A percentile compares a stretch with the other conserved stretches of the same genome.
Conservation (phyloP, 1,139 yeast genomes). For the Saccharomycopsis phalli region DNA sequence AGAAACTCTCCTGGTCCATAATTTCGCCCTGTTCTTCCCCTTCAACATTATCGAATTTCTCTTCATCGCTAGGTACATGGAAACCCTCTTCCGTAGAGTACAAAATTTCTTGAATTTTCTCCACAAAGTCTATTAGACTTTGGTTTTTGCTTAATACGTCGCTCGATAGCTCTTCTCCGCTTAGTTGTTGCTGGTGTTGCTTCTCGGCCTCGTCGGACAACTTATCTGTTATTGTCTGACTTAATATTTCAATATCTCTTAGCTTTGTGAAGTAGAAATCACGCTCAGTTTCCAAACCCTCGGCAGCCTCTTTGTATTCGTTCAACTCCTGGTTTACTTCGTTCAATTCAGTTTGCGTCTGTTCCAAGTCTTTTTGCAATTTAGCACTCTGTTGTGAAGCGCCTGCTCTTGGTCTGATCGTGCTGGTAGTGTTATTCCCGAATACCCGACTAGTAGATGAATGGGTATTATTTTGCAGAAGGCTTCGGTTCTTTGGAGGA, state of each 20-base stretch:
- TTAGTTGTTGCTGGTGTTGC: slow-evolving; percentile 21
- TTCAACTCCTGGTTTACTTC: slow-evolving; percentile 40
- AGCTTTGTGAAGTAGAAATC: slow-evolving; percentile 85
- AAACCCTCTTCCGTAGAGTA: slow-evolving; percentile 80
- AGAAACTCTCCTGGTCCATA: slow-evolving; percentile 1
- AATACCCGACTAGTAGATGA: slow-evolving; percentile 1
- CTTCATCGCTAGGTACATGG: slow-evolving; percentile 32
- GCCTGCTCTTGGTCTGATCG: slow-evolving; percentile 3
- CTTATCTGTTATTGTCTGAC: slow-evolving; percentile 54
- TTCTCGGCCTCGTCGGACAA: slow-evolving; percentile 32
- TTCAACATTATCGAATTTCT: slow-evolving; percentile 19
- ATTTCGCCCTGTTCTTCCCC: slow-evolving; percentile 2
- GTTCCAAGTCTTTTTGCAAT: slow-evolving; percentile 29
- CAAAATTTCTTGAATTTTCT: slow-evolving; percentile 63
- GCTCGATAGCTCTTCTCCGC: slow-evolving; percentile 23
- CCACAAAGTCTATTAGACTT: slow-evolving; percentile 35
- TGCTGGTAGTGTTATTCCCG: slow-evolving; percentile 1
- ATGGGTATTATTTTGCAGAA: background rate
- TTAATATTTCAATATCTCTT: slow-evolving; percentile 76
- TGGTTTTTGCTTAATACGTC: slow-evolving; percentile 28
- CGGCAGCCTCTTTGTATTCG: slow-evolving; percentile 44
- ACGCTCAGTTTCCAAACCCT: slow-evolving; percentile 65
- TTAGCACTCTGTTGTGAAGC: slow-evolving; percentile 18
- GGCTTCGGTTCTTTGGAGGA: background rate
- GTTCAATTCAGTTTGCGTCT: slow-evolving; percentile 32